phyloP scores from a whole-genome alignment of 1,284 basidiomycete species.

The Moesziomyces sp. region DNA sequence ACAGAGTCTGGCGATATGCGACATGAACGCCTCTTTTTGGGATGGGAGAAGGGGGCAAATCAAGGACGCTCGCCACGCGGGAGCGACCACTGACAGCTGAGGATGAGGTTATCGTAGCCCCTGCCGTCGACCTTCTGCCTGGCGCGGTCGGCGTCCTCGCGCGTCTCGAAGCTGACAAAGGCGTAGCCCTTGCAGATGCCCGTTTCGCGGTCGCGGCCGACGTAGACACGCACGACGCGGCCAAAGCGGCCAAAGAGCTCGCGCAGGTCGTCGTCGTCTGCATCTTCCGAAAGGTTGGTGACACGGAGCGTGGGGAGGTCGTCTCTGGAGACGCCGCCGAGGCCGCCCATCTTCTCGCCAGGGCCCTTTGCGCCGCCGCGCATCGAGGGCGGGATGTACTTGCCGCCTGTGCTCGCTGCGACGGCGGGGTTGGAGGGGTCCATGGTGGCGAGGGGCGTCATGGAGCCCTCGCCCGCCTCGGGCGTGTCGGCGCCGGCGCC shows the following conservation, averaged over 20 bases:
- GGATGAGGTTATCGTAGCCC: conserved; percentile 88
- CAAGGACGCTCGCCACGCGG: conserved; percentile 64
- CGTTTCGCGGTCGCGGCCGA: conserved; percentile 94
- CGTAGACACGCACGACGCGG: conserved; percentile 86
- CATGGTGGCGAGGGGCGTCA: conserved; percentile 68
- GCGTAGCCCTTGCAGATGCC: conserved; percentile 95
- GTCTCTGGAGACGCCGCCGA: conserved; percentile 72
- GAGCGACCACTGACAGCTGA: conserved; percentile 84
- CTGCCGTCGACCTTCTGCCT: conserved; percentile 92
- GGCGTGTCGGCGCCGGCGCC: conserved; percentile 70
- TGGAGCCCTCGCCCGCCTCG: conserved; percentile 72
- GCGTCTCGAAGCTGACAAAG: conserved; percentile 91
- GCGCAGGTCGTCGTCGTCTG: conserved; percentile 91
- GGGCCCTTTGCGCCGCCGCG: conserved; percentile 75
- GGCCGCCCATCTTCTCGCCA: conserved; percentile 81
- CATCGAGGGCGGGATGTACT: conserved; percentile 94
- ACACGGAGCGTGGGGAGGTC: conserved; percentile 96
- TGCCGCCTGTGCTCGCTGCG: conserved; percentile 71
- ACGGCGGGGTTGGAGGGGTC: conserved; percentile 66
- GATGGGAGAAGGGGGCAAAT: neutral
- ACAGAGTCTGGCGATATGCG: neutral
- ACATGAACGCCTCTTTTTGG: conserved; percentile 12
- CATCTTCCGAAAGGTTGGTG: conserved; percentile 95
- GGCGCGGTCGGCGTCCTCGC: conserved; percentile 82
- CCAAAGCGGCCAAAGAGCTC: conserved; percentile 79